Base-by-base conservation (phyloP, 164 flowering plant species). In the Macadamia tetraphylla region DNA sequence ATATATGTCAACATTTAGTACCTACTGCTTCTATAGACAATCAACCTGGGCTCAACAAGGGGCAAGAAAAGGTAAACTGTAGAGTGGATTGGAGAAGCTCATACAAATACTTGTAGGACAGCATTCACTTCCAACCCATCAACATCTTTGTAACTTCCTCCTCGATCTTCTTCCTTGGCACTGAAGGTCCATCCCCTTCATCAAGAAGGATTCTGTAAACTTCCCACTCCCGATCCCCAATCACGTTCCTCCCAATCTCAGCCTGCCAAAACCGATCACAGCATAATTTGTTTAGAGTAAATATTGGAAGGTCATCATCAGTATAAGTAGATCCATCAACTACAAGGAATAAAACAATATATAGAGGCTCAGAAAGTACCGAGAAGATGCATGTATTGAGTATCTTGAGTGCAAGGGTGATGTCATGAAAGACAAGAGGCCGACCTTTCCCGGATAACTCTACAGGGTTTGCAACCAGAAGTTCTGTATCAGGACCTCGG, bases 401-500 rank as follows among this genome's bases (percentile, higher is more conserved):
- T 84, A 75, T 82, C 75, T 81, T 87, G 72, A 94, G 91, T 69
- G 98, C 94, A 66, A 87, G 88, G 69, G 95, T 89, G 69, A 94
- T 88, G 69, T 91, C 94, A 71, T 86, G 66, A 67, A 94, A 87
- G 35, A 94, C 98, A 52, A 86, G 85, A 40, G 98, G 98, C 66
- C 98, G 85, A 30, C 98, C 98, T 77, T 83, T 89, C 30, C 93
- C 93, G 32, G 94, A 88, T 74, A 90, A 78, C 74, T 94, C 96
- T 58, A 91, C 92, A 1, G 93, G 96, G 66, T 94, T 94, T 48
- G 91, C 94, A 55, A 91, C 97, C 29, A 94, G 78, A 56, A 94
- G 82, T 73, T 91, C 96, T 9, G 86, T 80, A 74, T 91, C 97
- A 51, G 98, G 98, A 59, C 96, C 98, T 10, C 96, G 87, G 76